Evolutionary conservation across 805 yeast species (phyloP).

Genomic region (Kazachstania viticola): DNA sequence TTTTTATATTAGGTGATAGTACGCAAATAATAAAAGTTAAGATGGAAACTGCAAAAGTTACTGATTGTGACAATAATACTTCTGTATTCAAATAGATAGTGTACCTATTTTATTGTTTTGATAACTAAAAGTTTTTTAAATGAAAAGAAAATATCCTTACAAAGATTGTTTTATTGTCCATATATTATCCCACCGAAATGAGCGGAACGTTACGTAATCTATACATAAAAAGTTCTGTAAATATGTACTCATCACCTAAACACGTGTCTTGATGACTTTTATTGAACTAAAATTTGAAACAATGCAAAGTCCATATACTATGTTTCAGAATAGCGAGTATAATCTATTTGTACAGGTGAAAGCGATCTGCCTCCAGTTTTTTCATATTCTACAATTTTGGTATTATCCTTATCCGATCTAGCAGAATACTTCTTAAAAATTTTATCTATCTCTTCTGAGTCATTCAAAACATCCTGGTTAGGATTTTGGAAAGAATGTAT

Average conservation of each 20-base stretch:
- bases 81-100: slow-evolving; percentile 18
- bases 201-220: too few relatives aligned
- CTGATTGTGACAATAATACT: slow-evolving; percentile 58
- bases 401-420: slow-evolving; percentile 1
- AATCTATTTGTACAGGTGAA: slow-evolving; percentile 24
- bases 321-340: slow-evolving; percentile 14
- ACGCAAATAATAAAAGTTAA: slow-evolving; percentile 57
- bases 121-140: not conserved
- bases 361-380: slow-evolving; percentile 13
- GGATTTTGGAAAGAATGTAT: not conserved
- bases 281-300: too few relatives aligned
- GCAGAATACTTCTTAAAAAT: not conserved
- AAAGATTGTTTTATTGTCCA: not conserved
- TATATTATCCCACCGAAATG: not conserved
- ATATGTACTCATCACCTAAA: too few relatives aligned
- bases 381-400: not conserved
- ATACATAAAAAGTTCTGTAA: too few relatives aligned
- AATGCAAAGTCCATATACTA: too few relatives aligned
- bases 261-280: not conserved
- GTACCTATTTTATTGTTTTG: not conserved
- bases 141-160: not conserved
- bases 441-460: not conserved
- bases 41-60: slow-evolving; percentile 56
- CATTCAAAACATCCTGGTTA: not conserved
- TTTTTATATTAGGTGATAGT: slow-evolving; percentile 54